These are phyloP conservation scores for Cryphonectria carpinicola DNA, from an alignment of 2,329 filamentous ascomycete species.

Conservation along the genomic window DNA sequence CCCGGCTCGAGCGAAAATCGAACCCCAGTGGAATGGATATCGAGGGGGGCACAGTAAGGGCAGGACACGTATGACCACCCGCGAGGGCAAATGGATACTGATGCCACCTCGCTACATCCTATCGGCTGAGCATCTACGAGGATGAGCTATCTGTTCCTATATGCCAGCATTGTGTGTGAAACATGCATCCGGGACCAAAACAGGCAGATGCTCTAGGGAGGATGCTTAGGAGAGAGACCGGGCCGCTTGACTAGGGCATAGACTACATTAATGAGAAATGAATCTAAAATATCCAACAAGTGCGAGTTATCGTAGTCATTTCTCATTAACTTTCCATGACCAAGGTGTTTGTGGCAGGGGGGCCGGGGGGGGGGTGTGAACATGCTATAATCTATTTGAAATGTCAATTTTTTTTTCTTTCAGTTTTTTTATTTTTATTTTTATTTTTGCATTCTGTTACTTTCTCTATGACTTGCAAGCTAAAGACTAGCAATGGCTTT, in stretches of 20 bases:
- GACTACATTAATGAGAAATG: constrained; percentile 20
- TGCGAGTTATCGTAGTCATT: background rate
- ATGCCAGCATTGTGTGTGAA: background rate
- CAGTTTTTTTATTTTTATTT: background rate
- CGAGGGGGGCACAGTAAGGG: background rate
- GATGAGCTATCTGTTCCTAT: background rate
- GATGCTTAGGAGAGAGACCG: background rate
- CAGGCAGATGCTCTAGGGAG: background rate
- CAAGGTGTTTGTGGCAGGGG: too few relatives aligned
- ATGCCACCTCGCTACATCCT: background rate
- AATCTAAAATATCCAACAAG: background rate
- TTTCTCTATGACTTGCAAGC: constrained; percentile 26
- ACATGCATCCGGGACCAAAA: background rate
- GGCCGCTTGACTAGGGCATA: background rate
- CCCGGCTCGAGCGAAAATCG: background rate
- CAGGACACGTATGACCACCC: background rate
- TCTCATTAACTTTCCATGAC: background rate
- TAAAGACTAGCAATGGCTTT: constrained; percentile 42
- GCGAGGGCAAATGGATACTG: background rate
- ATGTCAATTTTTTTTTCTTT: background rate
- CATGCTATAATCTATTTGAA: background rate
- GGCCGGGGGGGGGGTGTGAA: background rate
- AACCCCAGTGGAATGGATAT: background rate
- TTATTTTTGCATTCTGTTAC: constrained; percentile 27
- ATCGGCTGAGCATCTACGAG: background rate